These are phyloP conservation scores for Globomyces sp. DNA, from an alignment of 371 early-diverging fungal species.

Conservation along the genomic window DNA sequence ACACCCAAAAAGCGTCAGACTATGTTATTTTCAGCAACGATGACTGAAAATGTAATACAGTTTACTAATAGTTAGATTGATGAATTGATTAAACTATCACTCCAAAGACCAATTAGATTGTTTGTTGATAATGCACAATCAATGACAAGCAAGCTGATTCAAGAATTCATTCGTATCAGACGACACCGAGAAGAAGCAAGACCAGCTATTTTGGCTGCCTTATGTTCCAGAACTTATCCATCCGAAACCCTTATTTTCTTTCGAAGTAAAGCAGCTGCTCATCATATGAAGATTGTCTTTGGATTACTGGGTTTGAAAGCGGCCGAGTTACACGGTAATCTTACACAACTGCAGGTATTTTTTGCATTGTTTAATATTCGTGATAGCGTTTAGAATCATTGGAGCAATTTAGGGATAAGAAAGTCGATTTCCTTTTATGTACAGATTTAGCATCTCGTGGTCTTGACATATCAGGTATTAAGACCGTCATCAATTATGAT, in stretches of 20 bases:
- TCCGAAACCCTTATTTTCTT: constrained; percentile 87
- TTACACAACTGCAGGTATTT: constrained; percentile 78
- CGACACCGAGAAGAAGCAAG: constrained; percentile 79
- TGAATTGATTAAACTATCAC: constrained; percentile 88
- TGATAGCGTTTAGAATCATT: constrained; percentile 78
- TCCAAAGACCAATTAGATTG: constrained; percentile 86
- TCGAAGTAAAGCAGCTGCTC: constrained; percentile 87
- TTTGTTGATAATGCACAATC: constrained; percentile 81
- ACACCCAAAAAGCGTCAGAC: constrained; percentile 94
- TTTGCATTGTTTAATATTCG: constrained; percentile 40
- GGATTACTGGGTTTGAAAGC: constrained; percentile 88
- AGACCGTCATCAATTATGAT: constrained; percentile 98
- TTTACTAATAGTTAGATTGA: constrained; percentile 51
- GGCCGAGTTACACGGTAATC: constrained; percentile 97
- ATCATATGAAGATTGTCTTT: constrained; percentile 95
- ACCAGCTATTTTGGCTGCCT: constrained; percentile 77
- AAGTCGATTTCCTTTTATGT: constrained; percentile 89
- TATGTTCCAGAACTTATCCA: constrained; percentile 83
- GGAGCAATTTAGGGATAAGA: constrained; percentile 84
- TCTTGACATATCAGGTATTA: constrained; percentile 97
- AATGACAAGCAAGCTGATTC: constrained; percentile 75
- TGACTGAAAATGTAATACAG: constrained; percentile 91
- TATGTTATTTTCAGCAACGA: constrained; percentile 99
- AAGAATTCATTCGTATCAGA: constrained; percentile 97
- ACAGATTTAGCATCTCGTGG: constrained; percentile 99